Conservation (phyloP, 495 filamentous ascomycete genomes). For the Penicillium crystallinum region DNA sequence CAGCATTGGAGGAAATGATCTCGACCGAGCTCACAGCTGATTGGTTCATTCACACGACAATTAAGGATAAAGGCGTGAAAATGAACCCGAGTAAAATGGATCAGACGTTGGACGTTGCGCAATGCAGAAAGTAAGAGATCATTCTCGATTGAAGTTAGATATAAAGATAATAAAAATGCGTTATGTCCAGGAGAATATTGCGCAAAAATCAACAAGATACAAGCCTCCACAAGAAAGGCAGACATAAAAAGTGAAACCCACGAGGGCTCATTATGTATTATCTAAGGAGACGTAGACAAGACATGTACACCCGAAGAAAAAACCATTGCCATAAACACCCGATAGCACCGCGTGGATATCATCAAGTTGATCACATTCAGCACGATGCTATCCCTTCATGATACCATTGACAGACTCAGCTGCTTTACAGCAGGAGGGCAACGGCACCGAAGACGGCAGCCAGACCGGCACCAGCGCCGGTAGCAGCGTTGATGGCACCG, state of each 20-base stretch:
- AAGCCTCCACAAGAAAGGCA: background rate
- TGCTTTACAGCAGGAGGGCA: conserved; percentile 68
- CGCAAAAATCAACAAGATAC: conserved; percentile 2
- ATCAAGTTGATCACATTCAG: background rate
- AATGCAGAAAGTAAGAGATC: background rate
- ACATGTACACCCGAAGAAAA: conserved; percentile 21
- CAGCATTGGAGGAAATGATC: too few relatives aligned
- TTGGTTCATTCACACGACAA: too few relatives aligned
- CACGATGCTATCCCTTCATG: conserved; percentile 6
- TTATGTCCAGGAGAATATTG: conserved; percentile 20
- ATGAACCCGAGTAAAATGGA: too few relatives aligned
- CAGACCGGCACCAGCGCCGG: conserved; percentile 62
- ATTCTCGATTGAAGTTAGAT: conserved; percentile 3
- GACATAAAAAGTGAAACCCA: conserved; percentile 13
- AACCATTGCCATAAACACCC: conserved; percentile 9
- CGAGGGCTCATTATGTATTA: conserved; percentile 23
- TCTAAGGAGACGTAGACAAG: conserved; percentile 20
- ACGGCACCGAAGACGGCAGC: conserved; percentile 70
- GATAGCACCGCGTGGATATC: background rate
- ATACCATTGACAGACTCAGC: conserved; percentile 6
- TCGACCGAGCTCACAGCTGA: too few relatives aligned
- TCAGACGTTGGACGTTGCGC: too few relatives aligned
- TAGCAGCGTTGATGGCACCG: conserved; percentile 44
- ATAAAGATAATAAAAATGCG: conserved; percentile 8
- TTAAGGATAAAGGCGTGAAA: too few relatives aligned